Base-by-base conservation (phyloP, 2,329 filamentous ascomycete species). In the Fusarium brevicatenulatum region DNA sequence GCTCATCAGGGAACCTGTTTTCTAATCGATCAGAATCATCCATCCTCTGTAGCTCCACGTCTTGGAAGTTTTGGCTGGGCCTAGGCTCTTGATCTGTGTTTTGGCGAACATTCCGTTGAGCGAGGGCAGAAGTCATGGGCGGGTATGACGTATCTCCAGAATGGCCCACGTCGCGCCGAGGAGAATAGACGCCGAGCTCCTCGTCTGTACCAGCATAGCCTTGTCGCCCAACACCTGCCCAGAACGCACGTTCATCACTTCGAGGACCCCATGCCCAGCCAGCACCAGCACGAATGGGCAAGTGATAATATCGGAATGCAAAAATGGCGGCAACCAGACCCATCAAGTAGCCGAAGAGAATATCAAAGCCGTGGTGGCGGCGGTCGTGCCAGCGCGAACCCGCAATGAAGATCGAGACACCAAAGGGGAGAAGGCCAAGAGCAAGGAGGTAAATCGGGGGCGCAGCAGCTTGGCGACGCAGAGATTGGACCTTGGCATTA, bases 241-340 rank as follows among this genome's bases (percentile, higher is more conserved):
- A 94, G 80, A 95, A 97, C 0, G 94, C 93, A 69, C 93, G 87
- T 60, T 91, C 87, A 47, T 86, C 85, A 77, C 89, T 93, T 56
- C 95, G 87, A 0, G 94, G 91, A 6, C 92, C 94, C 95, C 95
- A 97, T 1, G 93, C 91, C 94, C 95, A 97, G 19, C 95, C 95
- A 4, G 92, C 92, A 11, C 94, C 94, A n/a, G 79, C 78, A 28
- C 74, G 78, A 70, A 97, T 90, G 2, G 95, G 94, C 15, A 96
- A 84, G 79, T 98, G 94, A 79, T 97, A 98, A 84, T 92, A 94
- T 30, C 93, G 87, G 84, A 97, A 97, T 7, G 91, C 89, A 75
- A 95, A 90, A 80, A 91, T 91, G 25, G 93, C 89, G 42, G 89
- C 89, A 49, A 91, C 82, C 19, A 91, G 87, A 13, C 95, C 95